These are phyloP conservation scores for Marchantia paleacea DNA, from an alignment of 225 moss, liverwort and hornwort species.

Conservation along the genomic window DNA sequence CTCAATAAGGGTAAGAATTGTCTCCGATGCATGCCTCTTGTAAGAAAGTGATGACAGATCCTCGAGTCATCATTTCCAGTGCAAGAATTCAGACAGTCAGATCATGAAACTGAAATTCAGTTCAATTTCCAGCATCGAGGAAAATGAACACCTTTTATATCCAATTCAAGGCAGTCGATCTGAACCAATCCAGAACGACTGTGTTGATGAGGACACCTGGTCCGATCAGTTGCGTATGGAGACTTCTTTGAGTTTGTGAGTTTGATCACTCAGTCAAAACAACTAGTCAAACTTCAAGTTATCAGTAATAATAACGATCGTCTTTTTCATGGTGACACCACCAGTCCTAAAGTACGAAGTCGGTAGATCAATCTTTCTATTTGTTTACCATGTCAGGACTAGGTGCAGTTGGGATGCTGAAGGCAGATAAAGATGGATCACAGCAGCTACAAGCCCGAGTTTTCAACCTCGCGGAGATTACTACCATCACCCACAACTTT, in stretches of 20 bases:
- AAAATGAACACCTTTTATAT: no score
- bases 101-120: no score
- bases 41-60: no score
- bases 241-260: background rate
- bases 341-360: background rate
- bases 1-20: no score
- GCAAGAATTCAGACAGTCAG: no score
- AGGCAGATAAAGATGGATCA: slow-evolving; percentile 12
- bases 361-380: background rate
- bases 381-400: background rate
- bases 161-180: no score
- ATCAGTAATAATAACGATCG: background rate
- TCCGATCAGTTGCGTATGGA: no score
- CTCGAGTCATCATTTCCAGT: no score
- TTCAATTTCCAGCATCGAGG: no score
- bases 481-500: slow-evolving; percentile 25
- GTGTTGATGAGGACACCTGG: no score
- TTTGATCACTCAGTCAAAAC: background rate
- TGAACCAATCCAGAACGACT: no score
- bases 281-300: background rate
- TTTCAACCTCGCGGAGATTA: slow-evolving; percentile 23
- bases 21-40: no score
- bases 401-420: background rate
- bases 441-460: slow-evolving; percentile 19
- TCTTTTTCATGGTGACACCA: background rate